Base-by-base conservation (phyloP, 768 basidiomycete species). In the Podaxis carcinomalis region DNA sequence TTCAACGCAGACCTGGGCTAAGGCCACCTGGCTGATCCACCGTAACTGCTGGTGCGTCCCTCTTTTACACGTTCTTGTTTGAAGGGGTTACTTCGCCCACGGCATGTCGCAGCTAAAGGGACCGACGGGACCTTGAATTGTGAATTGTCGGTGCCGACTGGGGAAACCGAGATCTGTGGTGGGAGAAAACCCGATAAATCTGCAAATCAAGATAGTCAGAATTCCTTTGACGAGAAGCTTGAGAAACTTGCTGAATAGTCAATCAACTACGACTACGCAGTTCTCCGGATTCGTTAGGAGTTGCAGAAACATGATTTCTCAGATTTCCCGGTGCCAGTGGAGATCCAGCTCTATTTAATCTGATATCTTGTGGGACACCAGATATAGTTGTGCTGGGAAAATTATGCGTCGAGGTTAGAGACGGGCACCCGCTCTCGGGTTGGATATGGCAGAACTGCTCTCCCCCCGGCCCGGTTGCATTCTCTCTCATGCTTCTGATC, bases 61-160 rank as follows among this genome's bases (percentile, higher is more conserved):
- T 36, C 35, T 3, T 37, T 37, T 53, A n/a, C 36, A 53, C 5
- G 32, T 21, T 53, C 35, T 53, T n/a, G 23, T 53, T 53, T 27
- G 28, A 46, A 47, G 9, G 35, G 11, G 21, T 13, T n/a, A 21
- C 27, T 51, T 42, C 35, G n/a, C 47, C 27, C 51, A 21, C 28
- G 36, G 16, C 44, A 36, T 44, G 14, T 9, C 36, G 9, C 11
- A 14, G 52, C 19, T 54, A 21, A 35, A 19, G 52, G 11, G 36
- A 54, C 52, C 52, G 52, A 40, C 52, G 52, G 37, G 9, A 36
- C 23, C 36, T 37, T 10, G 36, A 37, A 37, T 21, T 25, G 25
- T 54, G 40, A 37, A 25, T 23, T 5, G 44, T 57, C 56, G 56
- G 56, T 57, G n/a, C 56, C 56, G 56, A 57, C 44, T 23, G 32